These are phyloP conservation scores for Isatis tinctoria DNA, from an alignment of 345 rosid genomes.

Conservation along the genomic window DNA sequence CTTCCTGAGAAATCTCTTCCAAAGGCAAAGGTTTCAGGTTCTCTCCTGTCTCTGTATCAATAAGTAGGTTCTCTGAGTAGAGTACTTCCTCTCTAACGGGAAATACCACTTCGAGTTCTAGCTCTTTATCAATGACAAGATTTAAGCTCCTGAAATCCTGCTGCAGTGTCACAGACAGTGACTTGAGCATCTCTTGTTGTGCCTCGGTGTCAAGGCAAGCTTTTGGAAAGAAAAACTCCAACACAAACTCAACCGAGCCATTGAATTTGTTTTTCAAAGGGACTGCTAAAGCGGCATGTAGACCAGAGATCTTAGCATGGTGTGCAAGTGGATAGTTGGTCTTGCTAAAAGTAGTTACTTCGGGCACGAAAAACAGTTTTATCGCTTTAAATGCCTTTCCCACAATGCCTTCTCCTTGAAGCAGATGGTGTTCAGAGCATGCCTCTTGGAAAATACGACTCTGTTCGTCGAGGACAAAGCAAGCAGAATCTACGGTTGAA, in stretches of 20 bases:
- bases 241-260: slow-evolving; percentile 64
- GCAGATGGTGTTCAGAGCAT: slow-evolving; percentile 81
- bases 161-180: slow-evolving; percentile 45
- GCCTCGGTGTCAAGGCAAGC: slow-evolving; percentile 47
- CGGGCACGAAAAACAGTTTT: slow-evolving; percentile 61
- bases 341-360: slow-evolving; percentile 62
- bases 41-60: slow-evolving; percentile 18
- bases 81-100: slow-evolving; percentile 36
- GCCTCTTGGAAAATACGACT: slow-evolving; percentile 52
- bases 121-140: slow-evolving; percentile 52
- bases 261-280: slow-evolving; percentile 48
- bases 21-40: slow-evolving; percentile 30
- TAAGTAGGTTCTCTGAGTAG: slow-evolving; percentile 28
- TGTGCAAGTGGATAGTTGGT: slow-evolving; percentile 86
- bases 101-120: slow-evolving; percentile 44
- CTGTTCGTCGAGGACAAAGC: slow-evolving; percentile 49
- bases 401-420: slow-evolving; percentile 75
- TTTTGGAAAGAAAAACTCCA: slow-evolving; percentile 85
- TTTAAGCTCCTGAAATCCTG: slow-evolving; percentile 47
- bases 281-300: slow-evolving; percentile 72
- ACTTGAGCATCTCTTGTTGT: slow-evolving; percentile 46
- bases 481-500: slow-evolving; percentile 69
- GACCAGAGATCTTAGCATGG: slow-evolving; percentile 74
- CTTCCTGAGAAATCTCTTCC: slow-evolving; percentile 45
- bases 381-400: slow-evolving; percentile 61